Evolutionary conservation across 2,329 filamentous ascomycete species (phyloP).

Genomic region (Aspergillus phoenicis): DNA sequence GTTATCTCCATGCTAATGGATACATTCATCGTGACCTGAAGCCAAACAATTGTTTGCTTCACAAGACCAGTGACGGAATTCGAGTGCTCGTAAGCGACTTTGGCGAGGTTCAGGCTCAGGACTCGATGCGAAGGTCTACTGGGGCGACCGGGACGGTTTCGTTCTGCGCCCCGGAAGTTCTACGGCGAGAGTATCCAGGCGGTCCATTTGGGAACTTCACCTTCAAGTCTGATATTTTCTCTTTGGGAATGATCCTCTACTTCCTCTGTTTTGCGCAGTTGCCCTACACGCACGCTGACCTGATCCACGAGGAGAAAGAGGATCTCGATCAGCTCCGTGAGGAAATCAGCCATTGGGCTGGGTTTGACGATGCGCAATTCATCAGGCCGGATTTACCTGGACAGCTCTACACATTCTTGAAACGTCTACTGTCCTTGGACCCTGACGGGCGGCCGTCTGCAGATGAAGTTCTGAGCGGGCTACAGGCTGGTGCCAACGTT

Average conservation of each 20-base stretch:
- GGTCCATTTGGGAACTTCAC: slow-evolving; percentile 91
- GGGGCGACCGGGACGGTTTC: slow-evolving; percentile 95
- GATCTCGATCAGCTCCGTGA: slow-evolving; percentile 81
- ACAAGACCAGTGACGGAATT: slow-evolving; percentile 70
- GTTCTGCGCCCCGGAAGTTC: slow-evolving; percentile 93
- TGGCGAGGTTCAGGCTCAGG: slow-evolving; percentile 88
- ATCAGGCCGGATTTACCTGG: slow-evolving; percentile 80
- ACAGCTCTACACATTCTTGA: slow-evolving; percentile 81
- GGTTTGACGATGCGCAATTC: slow-evolving; percentile 76
- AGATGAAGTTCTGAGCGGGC: slow-evolving; percentile 77
- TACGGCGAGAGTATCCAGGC: slow-evolving; percentile 63
- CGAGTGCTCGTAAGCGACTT: slow-evolving; percentile 94
- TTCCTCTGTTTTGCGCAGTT: slow-evolving; percentile 94
- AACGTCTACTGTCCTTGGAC: slow-evolving; percentile 75
- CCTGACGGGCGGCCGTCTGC: slow-evolving; percentile 78
- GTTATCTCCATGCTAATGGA: slow-evolving; percentile 84
- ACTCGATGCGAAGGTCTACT: slow-evolving; percentile 80
- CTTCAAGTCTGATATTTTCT: slow-evolving; percentile 97
- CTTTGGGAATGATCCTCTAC: slow-evolving; percentile 95
- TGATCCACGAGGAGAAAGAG: slow-evolving; percentile 86
- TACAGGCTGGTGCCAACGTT: slow-evolving; percentile 65
- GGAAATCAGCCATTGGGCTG: slow-evolving; percentile 85
- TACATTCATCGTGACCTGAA: slow-evolving; percentile 97
- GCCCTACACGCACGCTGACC: slow-evolving; percentile 82
- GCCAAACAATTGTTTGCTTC: slow-evolving; percentile 90